phyloP scores from a whole-genome alignment of 305 asterid genomes.

The Solanum hybrid region DNA sequence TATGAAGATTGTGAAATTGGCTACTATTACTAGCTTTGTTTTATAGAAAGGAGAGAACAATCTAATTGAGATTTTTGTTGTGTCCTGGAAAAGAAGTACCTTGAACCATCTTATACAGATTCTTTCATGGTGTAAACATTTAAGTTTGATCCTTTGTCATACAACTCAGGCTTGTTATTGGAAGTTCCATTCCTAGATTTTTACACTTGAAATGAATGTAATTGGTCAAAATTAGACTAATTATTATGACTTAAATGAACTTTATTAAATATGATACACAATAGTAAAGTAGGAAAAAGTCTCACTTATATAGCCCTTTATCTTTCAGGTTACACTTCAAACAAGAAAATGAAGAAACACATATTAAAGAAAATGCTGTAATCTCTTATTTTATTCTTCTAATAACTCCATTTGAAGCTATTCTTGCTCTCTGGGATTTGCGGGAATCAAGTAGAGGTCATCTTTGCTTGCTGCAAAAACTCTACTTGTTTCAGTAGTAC shows the following conservation, averaged over 20 bases:
- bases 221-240: background rate
- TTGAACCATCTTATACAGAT: background rate
- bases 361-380: background rate
- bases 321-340: background rate
- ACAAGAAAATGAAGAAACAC: background rate
- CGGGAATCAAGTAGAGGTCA: background rate
- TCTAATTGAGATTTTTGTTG: background rate
- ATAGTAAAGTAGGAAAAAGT: background rate
- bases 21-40: background rate
- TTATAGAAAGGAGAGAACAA: background rate
- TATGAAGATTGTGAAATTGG: background rate
- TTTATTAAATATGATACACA: background rate
- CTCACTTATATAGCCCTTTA: background rate
- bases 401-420: background rate
- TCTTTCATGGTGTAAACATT: background rate
- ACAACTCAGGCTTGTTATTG: background rate
- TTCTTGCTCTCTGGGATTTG: background rate
- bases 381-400: background rate
- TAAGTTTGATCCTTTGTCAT: background rate
- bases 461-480: constrained; percentile 5
- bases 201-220: background rate
- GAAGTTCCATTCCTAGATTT: background rate
- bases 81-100: background rate
- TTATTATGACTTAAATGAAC: background rate
- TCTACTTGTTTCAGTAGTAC: background rate